phyloP scores from a whole-genome alignment of 768 basidiomycete species.

The Podaxis sp. region DNA sequence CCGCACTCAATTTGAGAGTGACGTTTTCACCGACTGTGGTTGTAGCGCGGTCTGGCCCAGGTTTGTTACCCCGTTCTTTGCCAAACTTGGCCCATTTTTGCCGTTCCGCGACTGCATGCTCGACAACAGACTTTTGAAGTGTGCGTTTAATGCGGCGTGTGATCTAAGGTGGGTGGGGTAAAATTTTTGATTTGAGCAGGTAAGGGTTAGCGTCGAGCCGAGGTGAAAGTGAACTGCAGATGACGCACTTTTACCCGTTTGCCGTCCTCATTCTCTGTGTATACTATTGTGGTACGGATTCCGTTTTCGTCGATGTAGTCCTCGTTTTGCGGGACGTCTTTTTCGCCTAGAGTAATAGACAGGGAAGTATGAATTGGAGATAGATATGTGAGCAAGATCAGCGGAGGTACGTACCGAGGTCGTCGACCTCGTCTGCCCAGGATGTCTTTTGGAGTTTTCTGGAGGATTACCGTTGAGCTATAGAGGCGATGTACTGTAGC shows the following conservation, averaged over 20 bases:
- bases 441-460: conserved; percentile 62
- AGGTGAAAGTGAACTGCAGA: not conserved
- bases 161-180: conserved; percentile 46
- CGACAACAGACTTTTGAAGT: conserved; percentile 89
- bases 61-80: conserved; percentile 79
- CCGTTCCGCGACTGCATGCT: conserved; percentile 90
- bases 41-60: conserved; percentile 91
- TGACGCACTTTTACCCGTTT: conserved; percentile 85
- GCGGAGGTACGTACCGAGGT: conserved; percentile 47
- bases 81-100: conserved; percentile 96
- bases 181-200: conserved; percentile 8
- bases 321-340: conserved; percentile 56
- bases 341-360: conserved; percentile 3
- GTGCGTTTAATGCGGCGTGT: conserved; percentile 85
- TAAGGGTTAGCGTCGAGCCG: not conserved
- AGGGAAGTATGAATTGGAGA: not conserved
- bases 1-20: conserved; percentile 48
- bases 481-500: not conserved
- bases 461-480: not conserved
- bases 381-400: conserved; percentile 1
- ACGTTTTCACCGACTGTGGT: conserved; percentile 80
- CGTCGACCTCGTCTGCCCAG: conserved; percentile 89
- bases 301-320: conserved; percentile 86
- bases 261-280: conserved; percentile 85
- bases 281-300: conserved; percentile 81